phyloP scores from a whole-genome alignment of 768 basidiomycete genomes.

The Pulveroboletus sp. region DNA sequence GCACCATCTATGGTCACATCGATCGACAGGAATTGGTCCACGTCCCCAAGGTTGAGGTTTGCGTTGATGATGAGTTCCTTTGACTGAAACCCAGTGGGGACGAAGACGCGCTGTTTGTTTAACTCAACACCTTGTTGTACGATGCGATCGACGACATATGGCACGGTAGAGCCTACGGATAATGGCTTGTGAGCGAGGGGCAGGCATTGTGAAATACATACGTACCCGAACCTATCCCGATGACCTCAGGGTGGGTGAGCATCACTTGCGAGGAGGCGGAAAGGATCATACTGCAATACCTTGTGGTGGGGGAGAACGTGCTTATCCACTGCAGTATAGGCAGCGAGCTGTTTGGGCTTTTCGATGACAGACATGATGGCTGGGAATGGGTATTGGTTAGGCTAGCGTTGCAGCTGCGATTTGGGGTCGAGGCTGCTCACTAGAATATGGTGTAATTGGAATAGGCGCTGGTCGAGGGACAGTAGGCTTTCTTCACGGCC shows the following conservation, averaged over 20 bases:
- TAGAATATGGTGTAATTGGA: neutral
- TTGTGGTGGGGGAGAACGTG: conserved; percentile 82
- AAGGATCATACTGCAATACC: conserved; percentile 41
- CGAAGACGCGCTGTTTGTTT: conserved; percentile 82
- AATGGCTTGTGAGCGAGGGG: neutral
- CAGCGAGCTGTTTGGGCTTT: conserved; percentile 84
- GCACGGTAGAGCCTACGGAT: conserved; percentile 81
- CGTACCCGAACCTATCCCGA: conserved; percentile 84
- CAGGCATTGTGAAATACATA: neutral
- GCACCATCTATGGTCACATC: conserved; percentile 99
- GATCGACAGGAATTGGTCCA: conserved; percentile 82
- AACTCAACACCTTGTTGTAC: conserved; percentile 72
- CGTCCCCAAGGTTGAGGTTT: conserved; percentile 78
- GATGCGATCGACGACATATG: conserved; percentile 95
- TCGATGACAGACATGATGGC: conserved; percentile 54
- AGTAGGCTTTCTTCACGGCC: conserved; percentile 11
- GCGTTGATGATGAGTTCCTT: conserved; percentile 89
- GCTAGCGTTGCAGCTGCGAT: neutral
- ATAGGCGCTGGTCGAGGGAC: conserved; percentile 10
- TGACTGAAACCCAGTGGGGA: conserved; percentile 95
- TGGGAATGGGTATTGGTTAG: conserved; percentile 4
- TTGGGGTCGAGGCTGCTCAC: conserved; percentile 7
- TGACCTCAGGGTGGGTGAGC: conserved; percentile 47
- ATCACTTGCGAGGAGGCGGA: neutral
- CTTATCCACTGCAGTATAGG: conserved; percentile 90